Percentiles rank a stretch among this genome's conserved stretches.
phyloP scores from a whole-genome alignment of 202 grass and related monocot genomes.

The Cymbopogon flexuosus region DNA sequence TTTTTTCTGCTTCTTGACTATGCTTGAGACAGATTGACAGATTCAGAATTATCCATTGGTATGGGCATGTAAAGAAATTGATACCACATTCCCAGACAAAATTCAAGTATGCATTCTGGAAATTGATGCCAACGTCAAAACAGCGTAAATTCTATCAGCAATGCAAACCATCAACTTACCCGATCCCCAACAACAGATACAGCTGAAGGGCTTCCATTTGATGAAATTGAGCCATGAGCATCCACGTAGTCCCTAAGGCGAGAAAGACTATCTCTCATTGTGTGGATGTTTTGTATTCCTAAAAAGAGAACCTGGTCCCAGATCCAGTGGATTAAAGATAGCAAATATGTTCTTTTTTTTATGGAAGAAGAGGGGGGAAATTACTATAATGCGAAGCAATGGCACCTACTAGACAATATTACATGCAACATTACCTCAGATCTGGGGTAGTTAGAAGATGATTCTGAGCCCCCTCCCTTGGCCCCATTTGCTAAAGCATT shows the following conservation, averaged over 20 bases:
- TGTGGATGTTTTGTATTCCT: slow-evolving; percentile 96
- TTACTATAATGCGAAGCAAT: background rate
- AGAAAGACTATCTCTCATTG: slow-evolving; percentile 95
- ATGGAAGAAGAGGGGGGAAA: background rate
- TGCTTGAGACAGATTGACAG: background rate
- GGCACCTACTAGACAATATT: background rate
- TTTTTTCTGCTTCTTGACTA: background rate
- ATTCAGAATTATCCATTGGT: background rate
- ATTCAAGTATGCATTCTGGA: background rate
- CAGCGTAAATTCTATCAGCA: background rate
- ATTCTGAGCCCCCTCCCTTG: slow-evolving; percentile 96
- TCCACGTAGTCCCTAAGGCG: slow-evolving; percentile 97
- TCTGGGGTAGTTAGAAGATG: slow-evolving; percentile 85
- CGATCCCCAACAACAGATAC: slow-evolving; percentile 42
- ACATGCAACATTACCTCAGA: slow-evolving; percentile 63
- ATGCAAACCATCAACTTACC: slow-evolving; percentile 33
- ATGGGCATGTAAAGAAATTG: background rate
- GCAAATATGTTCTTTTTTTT: background rate
- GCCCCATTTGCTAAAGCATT: slow-evolving; percentile 97
- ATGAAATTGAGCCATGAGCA: slow-evolving; percentile 75
- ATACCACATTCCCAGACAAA: background rate
- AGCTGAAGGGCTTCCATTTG: slow-evolving; percentile 80
- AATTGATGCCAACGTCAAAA: background rate
- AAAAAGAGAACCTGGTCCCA: slow-evolving; percentile 76
- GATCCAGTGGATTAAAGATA: slow-evolving; percentile 38